Base-by-base conservation (phyloP, 2,329 filamentous ascomycete genomes). In the Fusarium sp. region DNA sequence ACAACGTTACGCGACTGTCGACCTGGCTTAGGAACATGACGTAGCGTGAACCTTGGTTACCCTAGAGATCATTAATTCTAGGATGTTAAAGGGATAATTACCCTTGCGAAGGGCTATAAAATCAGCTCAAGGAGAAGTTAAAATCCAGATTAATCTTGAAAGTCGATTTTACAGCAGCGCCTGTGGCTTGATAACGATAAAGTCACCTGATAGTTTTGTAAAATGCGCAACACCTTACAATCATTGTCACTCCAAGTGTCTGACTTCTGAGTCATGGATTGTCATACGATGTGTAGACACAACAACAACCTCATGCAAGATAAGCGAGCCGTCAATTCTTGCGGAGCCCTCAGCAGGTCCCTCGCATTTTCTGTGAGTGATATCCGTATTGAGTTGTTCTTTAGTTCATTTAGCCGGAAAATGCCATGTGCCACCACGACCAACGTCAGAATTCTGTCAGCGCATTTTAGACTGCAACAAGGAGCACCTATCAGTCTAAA, bases 211-310 rank as follows among this genome's bases (percentile, higher is more conserved):
- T 6, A 6, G 30, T 32, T 32, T 32, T 6, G 30, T 13, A 32
- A 32, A 32, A 36, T 22, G 8, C 5, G 1, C 22, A n/a, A n/a
- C 5, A 3, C 20, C 15, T 28, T 2, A 17, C 3, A 9, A 3
- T 12, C 5, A 36, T 17, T 9, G 10, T 28, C 14, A 38, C 6
- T 0, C 3, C 17, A 24, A 6, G 12, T 17, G 6, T 20, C 24
- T 5, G 13, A 26, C 18, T 38, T 20, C 18, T 4, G 10, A 12
- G 24, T 39, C 35, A 24, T 24, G 11, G 20, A n/a, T 28, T 26
- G 18, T 26, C 35, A 54, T 28, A 26, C 24, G 11, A 28, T 12
- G 7, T 5, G 10, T 2, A n/a, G 13, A n/a, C 10, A 54, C 10
- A 26, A 20, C 42, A 45, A 45, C 17, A 22, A 15, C 18, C 15